Conservation (phyloP, 2,329 filamentous ascomycete species). For the Trichoderma sp. region DNA sequence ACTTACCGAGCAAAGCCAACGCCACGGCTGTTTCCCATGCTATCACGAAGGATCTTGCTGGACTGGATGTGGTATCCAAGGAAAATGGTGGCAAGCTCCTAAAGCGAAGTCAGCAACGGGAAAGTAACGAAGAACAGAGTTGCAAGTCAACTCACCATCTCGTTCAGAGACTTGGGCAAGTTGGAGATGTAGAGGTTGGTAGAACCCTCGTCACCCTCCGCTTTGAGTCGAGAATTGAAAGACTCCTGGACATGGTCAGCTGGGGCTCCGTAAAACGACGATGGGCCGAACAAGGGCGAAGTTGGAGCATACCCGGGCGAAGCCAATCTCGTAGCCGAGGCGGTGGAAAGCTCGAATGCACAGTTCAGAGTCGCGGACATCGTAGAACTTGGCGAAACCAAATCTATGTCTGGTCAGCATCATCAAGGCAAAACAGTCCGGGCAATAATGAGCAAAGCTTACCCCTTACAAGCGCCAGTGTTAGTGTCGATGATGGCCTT, state of each 20-base stretch:
- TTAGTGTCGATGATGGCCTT: slow-evolving; percentile 98
- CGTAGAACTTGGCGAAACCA: slow-evolving; percentile 94
- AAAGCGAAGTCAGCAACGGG: slow-evolving; percentile 4
- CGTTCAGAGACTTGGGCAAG: slow-evolving; percentile 86
- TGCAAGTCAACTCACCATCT: slow-evolving; percentile 65
- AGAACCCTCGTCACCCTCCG: slow-evolving; percentile 83
- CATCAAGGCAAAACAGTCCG: neutral
- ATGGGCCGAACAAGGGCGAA: neutral
- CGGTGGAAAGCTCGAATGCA: slow-evolving; percentile 96
- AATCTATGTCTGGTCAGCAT: slow-evolving; percentile 62
- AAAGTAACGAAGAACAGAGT: neutral
- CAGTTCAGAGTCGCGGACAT: slow-evolving; percentile 84
- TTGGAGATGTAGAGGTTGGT: slow-evolving; percentile 99
- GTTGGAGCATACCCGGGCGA: slow-evolving; percentile 71
- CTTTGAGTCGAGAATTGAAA: slow-evolving; percentile 97
- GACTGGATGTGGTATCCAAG: slow-evolving; percentile 82
- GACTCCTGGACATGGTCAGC: slow-evolving; percentile 68
- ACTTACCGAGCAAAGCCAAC: slow-evolving; percentile 93
- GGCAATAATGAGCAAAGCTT: slow-evolving; percentile 38
- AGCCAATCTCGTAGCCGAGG: slow-evolving; percentile 95
- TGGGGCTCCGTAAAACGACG: neutral
- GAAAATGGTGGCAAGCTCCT: slow-evolving; percentile 80
- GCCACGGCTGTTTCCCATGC: slow-evolving; percentile 88
- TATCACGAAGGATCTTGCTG: slow-evolving; percentile 91
- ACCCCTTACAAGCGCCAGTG: slow-evolving; percentile 96